Base-by-base conservation (phyloP, 1,284 basidiomycete species). In the Rhodotorula sp. region DNA sequence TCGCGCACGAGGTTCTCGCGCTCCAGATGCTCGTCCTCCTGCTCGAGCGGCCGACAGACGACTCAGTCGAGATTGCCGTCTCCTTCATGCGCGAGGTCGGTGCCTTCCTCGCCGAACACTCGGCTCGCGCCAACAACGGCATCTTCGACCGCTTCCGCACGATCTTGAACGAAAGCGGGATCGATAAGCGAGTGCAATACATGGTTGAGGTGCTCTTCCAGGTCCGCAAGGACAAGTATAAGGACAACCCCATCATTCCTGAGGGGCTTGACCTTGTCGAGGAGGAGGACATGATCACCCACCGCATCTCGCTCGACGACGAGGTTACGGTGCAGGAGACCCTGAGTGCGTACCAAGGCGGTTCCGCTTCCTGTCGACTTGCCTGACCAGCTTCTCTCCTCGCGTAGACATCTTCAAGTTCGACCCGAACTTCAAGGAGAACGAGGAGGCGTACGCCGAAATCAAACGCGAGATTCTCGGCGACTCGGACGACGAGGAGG, bases 121-220 rank as follows among this genome's bases (percentile, higher is more conserved):
- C 91, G 5, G 92, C 95, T 28, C 94, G 94, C 80, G 94, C 92
- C 69, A 97, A 92, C 78, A 90, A 92, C 51, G 89, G 88, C 60
- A 89, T 97, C 53, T 98, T 89, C 79, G 96, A 98, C 80, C 89
- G 94, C 50, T 98, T 99, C 86, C 88, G 95, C 59, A 91, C 92
- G 0, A 93, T 98, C 10, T 83, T 99, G 54, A 96, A 99, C 81
- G 96, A 99, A 80, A 94, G 92, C 56, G 83, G 86, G 52, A 95
- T 99, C 80, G 92, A 90, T 78, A 94, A 98, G 78, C 88, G 96
- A 75, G 93, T 97, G 34, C 95, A 99, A 79, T 99, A 97, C 82
- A 98, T 98, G 96, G 94, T 99, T 77, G 96, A 99, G 81, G 95
- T 99, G 8, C 84, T 96, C 62, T 96, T 97, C 90, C 94, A 96